phyloP scores from a whole-genome alignment of 1,139 yeast species.

The Lodderomyces pseudojiufengensis region DNA sequence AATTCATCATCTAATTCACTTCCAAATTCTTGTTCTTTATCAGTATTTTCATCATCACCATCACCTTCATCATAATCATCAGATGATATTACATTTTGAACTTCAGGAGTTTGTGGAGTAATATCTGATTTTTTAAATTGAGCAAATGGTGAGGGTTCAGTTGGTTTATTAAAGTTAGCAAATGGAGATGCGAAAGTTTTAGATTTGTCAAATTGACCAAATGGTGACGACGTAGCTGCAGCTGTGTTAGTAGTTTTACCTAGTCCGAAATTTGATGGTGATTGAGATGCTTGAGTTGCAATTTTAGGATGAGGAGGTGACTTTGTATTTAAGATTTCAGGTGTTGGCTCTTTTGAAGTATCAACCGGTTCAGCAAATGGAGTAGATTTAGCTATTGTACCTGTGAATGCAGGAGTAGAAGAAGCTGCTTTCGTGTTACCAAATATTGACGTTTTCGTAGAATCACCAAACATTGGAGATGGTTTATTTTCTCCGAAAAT shows the following conservation, averaged over 20 bases:
- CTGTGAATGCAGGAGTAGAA: background rate
- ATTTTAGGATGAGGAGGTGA: too few species aligned
- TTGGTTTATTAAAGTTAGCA: slow-evolving; percentile 1
- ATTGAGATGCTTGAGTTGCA: too few species aligned
- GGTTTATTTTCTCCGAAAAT: background rate
- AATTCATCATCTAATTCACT: slow-evolving; percentile 6
- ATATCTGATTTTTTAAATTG: slow-evolving; percentile 1
- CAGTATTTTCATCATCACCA: slow-evolving; percentile 4
- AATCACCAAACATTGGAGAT: too few species aligned
- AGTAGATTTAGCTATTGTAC: background rate
- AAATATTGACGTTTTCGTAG: background rate
- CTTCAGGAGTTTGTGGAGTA: background rate
- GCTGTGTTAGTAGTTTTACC: background rate
- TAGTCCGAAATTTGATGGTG: background rate
- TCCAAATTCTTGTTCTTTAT: slow-evolving; percentile 6
- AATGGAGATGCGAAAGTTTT: slow-evolving; percentile 5
- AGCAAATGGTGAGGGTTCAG: slow-evolving; percentile 7
- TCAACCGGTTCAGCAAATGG: slow-evolving; percentile 2
- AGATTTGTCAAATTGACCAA: slow-evolving; percentile 1
- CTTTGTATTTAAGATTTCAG: slow-evolving; percentile 1
- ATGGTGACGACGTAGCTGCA: slow-evolving; percentile 1
- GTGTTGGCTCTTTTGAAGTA: slow-evolving; percentile 3
- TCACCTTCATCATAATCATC: slow-evolving; percentile 9
- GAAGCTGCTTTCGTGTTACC: background rate
- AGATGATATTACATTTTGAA: slow-evolving; percentile 1